phyloP scores from a whole-genome alignment of 2,329 filamentous ascomycete species.

The Neodidymelliopsis sp. region DNA sequence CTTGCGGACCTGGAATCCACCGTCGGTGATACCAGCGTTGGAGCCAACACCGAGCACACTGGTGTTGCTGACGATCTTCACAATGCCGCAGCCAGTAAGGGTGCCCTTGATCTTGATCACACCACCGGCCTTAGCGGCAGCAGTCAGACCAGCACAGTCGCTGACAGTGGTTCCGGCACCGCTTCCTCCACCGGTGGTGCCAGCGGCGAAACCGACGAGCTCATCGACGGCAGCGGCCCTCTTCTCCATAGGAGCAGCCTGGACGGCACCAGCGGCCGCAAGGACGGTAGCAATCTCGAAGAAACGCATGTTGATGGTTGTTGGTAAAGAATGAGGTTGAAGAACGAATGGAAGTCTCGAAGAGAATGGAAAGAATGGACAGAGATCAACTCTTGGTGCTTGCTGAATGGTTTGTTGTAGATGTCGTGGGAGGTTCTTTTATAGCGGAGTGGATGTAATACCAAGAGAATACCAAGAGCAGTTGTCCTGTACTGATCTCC shows the following conservation, averaged over 20 bases:
- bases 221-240: constrained; percentile 41
- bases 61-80: constrained; percentile 37
- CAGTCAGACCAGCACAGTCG: constrained; percentile 58
- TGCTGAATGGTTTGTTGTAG: constrained; percentile 5
- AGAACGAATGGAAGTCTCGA: constrained; percentile 20
- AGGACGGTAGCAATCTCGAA: constrained; percentile 34
- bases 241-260: constrained; percentile 32
- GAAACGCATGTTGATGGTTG: constrained; percentile 36
- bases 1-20: constrained; percentile 62
- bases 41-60: constrained; percentile 52
- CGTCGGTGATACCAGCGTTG: constrained; percentile 51
- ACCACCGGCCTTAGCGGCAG: constrained; percentile 53
- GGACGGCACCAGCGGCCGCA: constrained; percentile 36
- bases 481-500: constrained; percentile 19
- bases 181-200: constrained; percentile 64
- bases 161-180: constrained; percentile 64
- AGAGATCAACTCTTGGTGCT: constrained; percentile 28
- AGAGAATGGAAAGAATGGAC: constrained; percentile 23
- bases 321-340: constrained; percentile 12
- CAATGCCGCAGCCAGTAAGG: constrained; percentile 42
- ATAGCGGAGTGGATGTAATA: constrained; percentile 17
- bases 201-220: constrained; percentile 57
- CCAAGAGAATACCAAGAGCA: constrained; percentile 17
- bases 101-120: constrained; percentile 45
- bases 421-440: constrained; percentile 9